These are phyloP conservation scores for Dichomitus squalens DNA, from an alignment of 1,284 basidiomycete species.

Conservation along the genomic window DNA sequence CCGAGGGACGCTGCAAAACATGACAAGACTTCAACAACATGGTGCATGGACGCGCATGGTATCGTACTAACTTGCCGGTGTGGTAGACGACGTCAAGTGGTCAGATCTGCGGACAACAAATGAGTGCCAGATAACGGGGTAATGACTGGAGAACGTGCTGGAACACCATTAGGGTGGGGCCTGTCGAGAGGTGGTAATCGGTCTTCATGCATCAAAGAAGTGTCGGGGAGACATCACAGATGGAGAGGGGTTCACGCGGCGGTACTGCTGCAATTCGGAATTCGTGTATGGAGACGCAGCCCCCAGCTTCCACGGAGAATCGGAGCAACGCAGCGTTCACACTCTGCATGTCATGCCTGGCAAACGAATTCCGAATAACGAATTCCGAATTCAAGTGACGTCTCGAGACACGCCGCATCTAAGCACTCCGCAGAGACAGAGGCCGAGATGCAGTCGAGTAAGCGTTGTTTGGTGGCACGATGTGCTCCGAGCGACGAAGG, in stretches of 20 bases:
- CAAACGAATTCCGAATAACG: too few species aligned
- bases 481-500: neutral
- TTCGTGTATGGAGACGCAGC: constrained; percentile 26
- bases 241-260: constrained; percentile 20
- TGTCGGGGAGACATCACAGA: constrained; percentile 23
- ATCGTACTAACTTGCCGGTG: constrained; percentile 5
- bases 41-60: neutral
- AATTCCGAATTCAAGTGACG: constrained; percentile 23
- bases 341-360: constrained; percentile 8
- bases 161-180: constrained; percentile 1
- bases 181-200: constrained; percentile 4
- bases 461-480: neutral
- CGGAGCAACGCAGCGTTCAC: constrained; percentile 22
- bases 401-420: constrained; percentile 11
- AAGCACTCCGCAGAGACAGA: neutral
- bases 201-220: constrained; percentile 19
- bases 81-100: neutral
- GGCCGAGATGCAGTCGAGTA: neutral
- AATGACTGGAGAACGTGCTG: constrained; percentile 3
- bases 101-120: neutral
- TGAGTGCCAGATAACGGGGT: constrained; percentile 1
- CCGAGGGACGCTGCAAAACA: too few species aligned
- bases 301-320: constrained; percentile 19
- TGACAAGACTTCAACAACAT: too few species aligned
- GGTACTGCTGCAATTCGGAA: constrained; percentile 21